These are phyloP conservation scores for Eucalyptus regnans DNA, from an alignment of 345 rosid genomes.

Conservation along the genomic window DNA sequence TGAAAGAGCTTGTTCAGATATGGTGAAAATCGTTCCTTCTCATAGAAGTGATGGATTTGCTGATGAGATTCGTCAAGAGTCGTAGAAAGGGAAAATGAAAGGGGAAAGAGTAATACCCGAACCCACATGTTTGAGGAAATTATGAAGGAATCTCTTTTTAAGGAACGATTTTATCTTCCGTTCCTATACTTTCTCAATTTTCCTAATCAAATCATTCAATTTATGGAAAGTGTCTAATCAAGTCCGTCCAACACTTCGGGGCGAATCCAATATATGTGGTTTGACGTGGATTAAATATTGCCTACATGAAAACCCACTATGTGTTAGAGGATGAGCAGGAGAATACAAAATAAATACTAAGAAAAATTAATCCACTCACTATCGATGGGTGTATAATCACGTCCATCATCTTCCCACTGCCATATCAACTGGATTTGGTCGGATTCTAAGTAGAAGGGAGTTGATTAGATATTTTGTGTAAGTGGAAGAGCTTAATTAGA, in stretches of 20 bases:
- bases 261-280: not conserved
- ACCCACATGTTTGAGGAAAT: not conserved
- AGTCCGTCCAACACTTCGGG: not conserved
- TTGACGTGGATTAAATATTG: not conserved
- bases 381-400: not conserved
- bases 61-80: not conserved
- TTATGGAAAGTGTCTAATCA: not conserved
- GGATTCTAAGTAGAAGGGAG: accelerated
- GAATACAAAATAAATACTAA: accelerated
- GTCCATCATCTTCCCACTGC: accelerated
- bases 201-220: not conserved
- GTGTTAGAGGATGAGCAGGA: not conserved
- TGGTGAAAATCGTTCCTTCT: not conserved
- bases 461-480: not conserved
- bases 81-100: not conserved
- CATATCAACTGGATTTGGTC: not conserved
- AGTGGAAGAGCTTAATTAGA: not conserved
- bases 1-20: not conserved
- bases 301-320: not conserved
- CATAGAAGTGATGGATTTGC: not conserved
- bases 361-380: accelerated
- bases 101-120: not conserved
- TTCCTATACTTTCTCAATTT: not conserved
- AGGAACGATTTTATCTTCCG: not conserved
- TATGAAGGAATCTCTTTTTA: not conserved